phyloP scores from a whole-genome alignment of 2,329 filamentous ascomycete genomes.

The Phyllosticta citribraziliensis region DNA sequence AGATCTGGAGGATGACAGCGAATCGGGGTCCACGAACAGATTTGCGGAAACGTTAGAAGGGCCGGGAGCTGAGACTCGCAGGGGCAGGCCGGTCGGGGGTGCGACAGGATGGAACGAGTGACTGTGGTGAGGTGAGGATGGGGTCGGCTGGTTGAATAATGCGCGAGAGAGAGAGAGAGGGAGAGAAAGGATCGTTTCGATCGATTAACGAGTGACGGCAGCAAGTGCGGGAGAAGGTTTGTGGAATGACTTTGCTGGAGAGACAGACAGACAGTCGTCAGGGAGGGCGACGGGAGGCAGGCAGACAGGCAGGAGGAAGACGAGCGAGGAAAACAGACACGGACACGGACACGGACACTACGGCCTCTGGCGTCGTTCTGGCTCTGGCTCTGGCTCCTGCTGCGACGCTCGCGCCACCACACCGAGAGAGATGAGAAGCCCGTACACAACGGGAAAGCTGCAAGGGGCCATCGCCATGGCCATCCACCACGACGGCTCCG shows the following conservation, averaged over 20 bases:
- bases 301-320: neutral
- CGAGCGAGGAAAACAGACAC: neutral
- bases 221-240: conserved; percentile 6
- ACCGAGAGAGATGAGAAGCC: no score
- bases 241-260: neutral
- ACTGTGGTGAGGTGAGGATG: conserved; percentile 19
- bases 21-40: conserved; percentile 11
- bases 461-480: no score
- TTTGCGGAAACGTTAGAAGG: conserved; percentile 10
- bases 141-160: conserved; percentile 8
- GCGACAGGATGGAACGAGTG: conserved; percentile 25
- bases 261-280: no score
- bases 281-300: neutral
- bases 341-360: neutral
- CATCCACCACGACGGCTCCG: neutral
- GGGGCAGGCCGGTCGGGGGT: conserved; percentile 11
- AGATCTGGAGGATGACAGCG: conserved; percentile 3
- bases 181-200: conserved; percentile 13
- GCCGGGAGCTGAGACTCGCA: neutral
- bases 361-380: neutral
- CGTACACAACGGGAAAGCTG: neutral
- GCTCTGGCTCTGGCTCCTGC: neutral
- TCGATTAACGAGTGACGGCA: conserved; percentile 2
- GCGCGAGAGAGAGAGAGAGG: neutral
- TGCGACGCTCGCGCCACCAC: neutral